Evolutionary conservation across 2,329 filamentous ascomycete species (phyloP).

Genomic region (Neodidymelliopsis sp.): DNA sequence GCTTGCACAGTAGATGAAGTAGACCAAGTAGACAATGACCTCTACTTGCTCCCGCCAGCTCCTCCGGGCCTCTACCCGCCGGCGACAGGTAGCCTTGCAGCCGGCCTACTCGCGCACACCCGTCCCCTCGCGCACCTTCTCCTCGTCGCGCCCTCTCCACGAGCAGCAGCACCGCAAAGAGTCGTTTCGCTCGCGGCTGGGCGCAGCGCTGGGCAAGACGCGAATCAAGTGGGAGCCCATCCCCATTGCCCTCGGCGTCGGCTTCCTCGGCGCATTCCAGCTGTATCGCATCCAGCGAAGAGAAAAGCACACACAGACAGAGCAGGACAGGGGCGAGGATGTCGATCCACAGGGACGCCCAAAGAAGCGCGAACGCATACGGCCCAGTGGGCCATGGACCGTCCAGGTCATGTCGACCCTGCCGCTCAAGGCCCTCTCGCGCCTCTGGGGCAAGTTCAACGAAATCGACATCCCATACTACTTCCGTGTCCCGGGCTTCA

Average conservation of each 20-base stretch:
- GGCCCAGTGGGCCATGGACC: slow-evolving; percentile 88
- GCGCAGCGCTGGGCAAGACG: slow-evolving; percentile 67
- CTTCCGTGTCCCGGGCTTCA: slow-evolving; percentile 87
- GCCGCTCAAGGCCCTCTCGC: slow-evolving; percentile 87
- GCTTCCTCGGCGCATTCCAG: slow-evolving; percentile 81
- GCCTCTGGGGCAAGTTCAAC: slow-evolving; percentile 91
- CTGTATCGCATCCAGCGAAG: slow-evolving; percentile 76
- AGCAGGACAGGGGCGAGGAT: slow-evolving; percentile 58
- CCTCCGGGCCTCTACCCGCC: slow-evolving; percentile 28
- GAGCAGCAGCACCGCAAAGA: slow-evolving; percentile 56
- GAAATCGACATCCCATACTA: slow-evolving; percentile 88
- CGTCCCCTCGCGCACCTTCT: slow-evolving; percentile 41
- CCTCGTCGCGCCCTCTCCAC: slow-evolving; percentile 50
- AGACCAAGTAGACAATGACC: slow-evolving; percentile 38
- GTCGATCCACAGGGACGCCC: slow-evolving; percentile 51
- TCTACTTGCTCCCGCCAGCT: slow-evolving; percentile 37
- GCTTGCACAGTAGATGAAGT: not conserved
- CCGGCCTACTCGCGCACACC: slow-evolving; percentile 24
- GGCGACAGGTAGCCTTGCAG: slow-evolving; percentile 19
- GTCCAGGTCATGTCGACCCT: slow-evolving; percentile 94
- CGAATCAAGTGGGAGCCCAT: slow-evolving; percentile 90
- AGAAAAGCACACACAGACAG: slow-evolving; percentile 53
- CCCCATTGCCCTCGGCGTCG: slow-evolving; percentile 84
- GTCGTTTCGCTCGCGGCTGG: slow-evolving; percentile 65
- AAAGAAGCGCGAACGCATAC: slow-evolving; percentile 67